Percentiles rank a stretch among this genome's conserved stretches.
These are phyloP conservation scores for Boletus mariae DNA, from an alignment of 1,284 basidiomycete genomes.

Conservation along the genomic window DNA sequence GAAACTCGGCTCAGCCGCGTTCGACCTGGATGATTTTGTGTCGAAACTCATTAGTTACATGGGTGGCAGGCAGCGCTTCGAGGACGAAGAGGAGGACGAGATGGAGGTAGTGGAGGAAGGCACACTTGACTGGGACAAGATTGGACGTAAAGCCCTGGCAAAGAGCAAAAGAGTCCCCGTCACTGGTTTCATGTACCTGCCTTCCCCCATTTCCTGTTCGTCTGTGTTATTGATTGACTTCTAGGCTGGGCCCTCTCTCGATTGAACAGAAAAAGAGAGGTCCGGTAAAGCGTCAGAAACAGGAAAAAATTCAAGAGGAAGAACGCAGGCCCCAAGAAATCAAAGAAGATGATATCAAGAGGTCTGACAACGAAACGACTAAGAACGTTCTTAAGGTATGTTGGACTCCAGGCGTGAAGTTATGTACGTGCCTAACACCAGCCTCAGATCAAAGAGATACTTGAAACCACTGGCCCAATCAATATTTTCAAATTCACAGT, in stretches of 20 bases:
- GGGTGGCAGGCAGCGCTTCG: slow-evolving; percentile 56
- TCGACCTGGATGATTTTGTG: slow-evolving; percentile 83
- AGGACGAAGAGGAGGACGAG: slow-evolving; percentile 49
- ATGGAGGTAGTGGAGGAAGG: slow-evolving; percentile 41
- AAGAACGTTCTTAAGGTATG: slow-evolving; percentile 69
- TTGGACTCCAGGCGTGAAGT: not conserved
- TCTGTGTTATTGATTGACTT: slow-evolving; percentile 3
- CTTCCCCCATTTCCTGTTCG: not conserved
- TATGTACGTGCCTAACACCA: slow-evolving; percentile 1
- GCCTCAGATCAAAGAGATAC: slow-evolving; percentile 51
- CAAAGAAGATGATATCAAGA: slow-evolving; percentile 70
- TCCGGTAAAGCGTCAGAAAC: slow-evolving; percentile 55
- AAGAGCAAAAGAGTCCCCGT: slow-evolving; percentile 72
- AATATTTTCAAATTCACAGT: slow-evolving; percentile 84
- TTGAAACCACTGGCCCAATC: slow-evolving; percentile 47
- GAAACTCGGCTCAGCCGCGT: slow-evolving; percentile 76
- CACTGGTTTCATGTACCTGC: slow-evolving; percentile 74
- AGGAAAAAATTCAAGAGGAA: slow-evolving; percentile 71
- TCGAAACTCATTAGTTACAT: slow-evolving; percentile 66
- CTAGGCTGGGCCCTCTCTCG: slow-evolving; percentile 74
- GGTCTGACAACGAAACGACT: slow-evolving; percentile 78
- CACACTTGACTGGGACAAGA: slow-evolving; percentile 65
- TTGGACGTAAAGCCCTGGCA: slow-evolving; percentile 69
- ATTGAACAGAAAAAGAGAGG: slow-evolving; percentile 73
- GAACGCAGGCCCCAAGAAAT: slow-evolving; percentile 70